Evolutionary conservation across 1,139 yeast genomes (phyloP).

Genomic region (Hyphopichia buzzinii): DNA sequence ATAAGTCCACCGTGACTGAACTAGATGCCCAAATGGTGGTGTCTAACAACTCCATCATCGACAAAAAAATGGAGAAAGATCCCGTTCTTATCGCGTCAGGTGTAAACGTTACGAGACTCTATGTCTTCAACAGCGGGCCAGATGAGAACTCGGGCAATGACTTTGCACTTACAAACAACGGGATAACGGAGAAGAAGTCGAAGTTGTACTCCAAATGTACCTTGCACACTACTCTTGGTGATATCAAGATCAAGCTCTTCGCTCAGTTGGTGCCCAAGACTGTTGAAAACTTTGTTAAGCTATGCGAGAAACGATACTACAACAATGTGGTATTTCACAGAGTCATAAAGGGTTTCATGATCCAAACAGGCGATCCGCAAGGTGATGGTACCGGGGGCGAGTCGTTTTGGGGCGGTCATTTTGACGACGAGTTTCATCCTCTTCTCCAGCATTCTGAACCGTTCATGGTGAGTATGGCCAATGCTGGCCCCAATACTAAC

Average conservation of each 20-base stretch:
- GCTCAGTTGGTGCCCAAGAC: conserved; percentile 40
- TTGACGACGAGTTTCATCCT: conserved; percentile 43
- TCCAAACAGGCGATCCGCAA: conserved; percentile 52
- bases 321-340: conserved; percentile 45
- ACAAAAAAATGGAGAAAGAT: conserved; percentile 25
- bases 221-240: conserved; percentile 48
- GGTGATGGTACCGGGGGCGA: conserved; percentile 54
- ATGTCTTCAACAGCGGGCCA: conserved; percentile 26
- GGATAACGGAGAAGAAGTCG: not conserved
- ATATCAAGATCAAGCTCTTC: conserved; percentile 37
- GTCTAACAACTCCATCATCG: conserved; percentile 34
- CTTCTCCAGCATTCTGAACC: conserved; percentile 38
- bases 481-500: conserved; percentile 28
- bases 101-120: conserved; percentile 25
- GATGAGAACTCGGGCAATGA: conserved; percentile 13
- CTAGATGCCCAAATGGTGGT: conserved; percentile 33
- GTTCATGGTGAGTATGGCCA: conserved; percentile 47
- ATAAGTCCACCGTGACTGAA: conserved; percentile 13
- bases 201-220: conserved; percentile 14
- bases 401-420: conserved; percentile 42
- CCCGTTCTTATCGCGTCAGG: conserved; percentile 37
- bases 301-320: conserved; percentile 38
- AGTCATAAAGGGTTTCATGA: conserved; percentile 48
- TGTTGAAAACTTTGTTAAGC: conserved; percentile 41
- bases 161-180: not conserved